Evolutionary conservation across 495 filamentous ascomycete genomes (phyloP).

Genomic region (Evansstolkia leycettana): DNA sequence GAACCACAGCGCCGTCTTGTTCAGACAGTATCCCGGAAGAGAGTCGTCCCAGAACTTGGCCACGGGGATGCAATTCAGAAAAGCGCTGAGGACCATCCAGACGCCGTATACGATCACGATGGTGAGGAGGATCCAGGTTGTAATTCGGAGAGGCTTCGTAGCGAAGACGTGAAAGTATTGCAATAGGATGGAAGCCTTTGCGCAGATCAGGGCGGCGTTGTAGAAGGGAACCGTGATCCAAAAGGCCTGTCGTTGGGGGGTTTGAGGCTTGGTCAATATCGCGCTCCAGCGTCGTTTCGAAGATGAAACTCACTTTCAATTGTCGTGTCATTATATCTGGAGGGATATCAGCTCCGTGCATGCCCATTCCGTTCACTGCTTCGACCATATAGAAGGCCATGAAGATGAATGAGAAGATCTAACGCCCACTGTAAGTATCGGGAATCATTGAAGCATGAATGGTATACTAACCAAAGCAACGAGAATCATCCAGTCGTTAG

Average conservation of each 20-base stretch:
- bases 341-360: slow-evolving; percentile 25
- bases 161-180: slow-evolving; percentile 38
- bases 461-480: slow-evolving; percentile 22
- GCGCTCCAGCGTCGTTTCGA: neutral
- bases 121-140: slow-evolving; percentile 31
- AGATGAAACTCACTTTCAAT: slow-evolving; percentile 22
- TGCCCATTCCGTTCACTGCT: slow-evolving; percentile 28
- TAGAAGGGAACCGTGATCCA: slow-evolving; percentile 36
- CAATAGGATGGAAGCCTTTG: slow-evolving; percentile 39
- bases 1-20: slow-evolving; percentile 33
- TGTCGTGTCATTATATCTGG: slow-evolving; percentile 19
- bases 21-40: slow-evolving; percentile 24
- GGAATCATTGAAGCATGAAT: neutral
- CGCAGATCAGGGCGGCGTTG: slow-evolving; percentile 35
- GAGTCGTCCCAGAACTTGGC: slow-evolving; percentile 30
- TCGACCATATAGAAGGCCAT: slow-evolving; percentile 30
- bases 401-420: slow-evolving; percentile 28
- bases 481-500: slow-evolving; percentile 33
- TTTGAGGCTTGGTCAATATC: too few species aligned
- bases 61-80: slow-evolving; percentile 34
- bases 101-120: slow-evolving; percentile 27
- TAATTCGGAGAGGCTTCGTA: slow-evolving; percentile 22
- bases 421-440: neutral
- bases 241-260: slow-evolving; percentile 19
- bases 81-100: slow-evolving; percentile 31